phyloP scores from a whole-genome alignment of 768 basidiomycete species.

The Auricularia cornea region DNA sequence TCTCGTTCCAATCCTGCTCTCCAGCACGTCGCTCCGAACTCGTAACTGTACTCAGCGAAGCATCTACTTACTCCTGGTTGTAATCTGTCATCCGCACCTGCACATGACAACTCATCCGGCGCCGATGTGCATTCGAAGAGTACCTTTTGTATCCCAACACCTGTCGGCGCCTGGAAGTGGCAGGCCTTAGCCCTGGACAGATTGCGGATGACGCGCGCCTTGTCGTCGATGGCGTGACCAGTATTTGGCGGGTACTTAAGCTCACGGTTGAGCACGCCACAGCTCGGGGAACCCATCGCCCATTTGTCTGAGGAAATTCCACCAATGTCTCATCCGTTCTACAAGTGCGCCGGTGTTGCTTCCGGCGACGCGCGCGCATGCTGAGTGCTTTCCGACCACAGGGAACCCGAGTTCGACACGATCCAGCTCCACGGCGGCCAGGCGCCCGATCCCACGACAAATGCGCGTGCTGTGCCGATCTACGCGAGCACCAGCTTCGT shows the following conservation, averaged over 20 bases:
- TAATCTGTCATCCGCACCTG: neutral
- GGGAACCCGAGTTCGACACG: slow-evolving; percentile 65
- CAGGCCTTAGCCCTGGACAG: neutral
- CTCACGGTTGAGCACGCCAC: no score
- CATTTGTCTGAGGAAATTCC: neutral
- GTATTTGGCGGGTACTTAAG: neutral
- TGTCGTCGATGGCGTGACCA: neutral
- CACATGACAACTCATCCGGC: no score
- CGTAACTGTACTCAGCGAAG: neutral
- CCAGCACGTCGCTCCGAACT: neutral
- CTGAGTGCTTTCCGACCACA: slow-evolving; percentile 6
- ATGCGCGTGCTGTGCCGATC: slow-evolving; percentile 71
- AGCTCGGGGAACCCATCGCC: neutral
- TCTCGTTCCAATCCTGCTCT: neutral
- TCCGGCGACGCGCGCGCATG: no score
- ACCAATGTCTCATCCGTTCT: slow-evolving; percentile 3
- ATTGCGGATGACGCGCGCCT: neutral
- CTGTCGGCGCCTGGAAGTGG: neutral
- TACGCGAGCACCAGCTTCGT: slow-evolving; percentile 66
- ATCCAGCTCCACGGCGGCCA: slow-evolving; percentile 76
- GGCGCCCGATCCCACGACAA: slow-evolving; percentile 50
- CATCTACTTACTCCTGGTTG: neutral
- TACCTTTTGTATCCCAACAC: no score
- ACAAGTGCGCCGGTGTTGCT: slow-evolving; percentile 1
- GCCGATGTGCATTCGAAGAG: no score